Base-by-base conservation (phyloP, 768 basidiomycete species). In the Mycena galericulata region DNA sequence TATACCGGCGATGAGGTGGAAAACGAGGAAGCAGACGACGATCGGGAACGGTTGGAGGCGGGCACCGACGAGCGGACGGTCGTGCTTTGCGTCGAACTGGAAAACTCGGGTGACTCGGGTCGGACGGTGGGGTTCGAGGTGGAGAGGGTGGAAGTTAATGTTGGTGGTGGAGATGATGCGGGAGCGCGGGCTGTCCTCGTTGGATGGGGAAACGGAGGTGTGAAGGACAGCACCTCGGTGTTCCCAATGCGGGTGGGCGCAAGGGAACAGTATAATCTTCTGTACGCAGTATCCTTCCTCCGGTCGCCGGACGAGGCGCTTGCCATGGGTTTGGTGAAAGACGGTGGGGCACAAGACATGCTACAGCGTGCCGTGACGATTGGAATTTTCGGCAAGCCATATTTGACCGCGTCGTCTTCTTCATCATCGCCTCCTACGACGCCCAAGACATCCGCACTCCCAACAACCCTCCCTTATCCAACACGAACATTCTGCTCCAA, bases 81-180 rank as follows among this genome's bases (percentile, higher is more conserved):
- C 26, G 90, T 97, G 7, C 87, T 98, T n/a, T 96, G 93, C 66
- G 90, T 98, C 6, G 96, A 98, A 73, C 84, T 98, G 47, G 95
- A 96, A 78, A 95, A 96, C 73, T 86, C 90, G 1, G 89, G 90
- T 17, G 91, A 92, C 20, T 84, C 87, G 3, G 86, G 86, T 4
- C 75, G 84, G 32, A 80, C 82, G 7, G 85, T 90, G 51, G 90
- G 90, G 1, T 97, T 96, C 75, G 83, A 89, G 60, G 87, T 98
- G 1, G 92, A 95, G 74, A 87, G 82, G 51, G 88, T 96, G 5
- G 87, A 90, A 17, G 90, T 98, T 8, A 85, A 84, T 32, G 88
- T 98, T 41, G 89, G 92, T 27, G 94, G 94, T 5, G 84, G 85
- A 9, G 70, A 72, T 27, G 70, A 71, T 54, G 51, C 70, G 27